Conservation (phyloP, 306 rosid species). For the Comarum palustre region DNA sequence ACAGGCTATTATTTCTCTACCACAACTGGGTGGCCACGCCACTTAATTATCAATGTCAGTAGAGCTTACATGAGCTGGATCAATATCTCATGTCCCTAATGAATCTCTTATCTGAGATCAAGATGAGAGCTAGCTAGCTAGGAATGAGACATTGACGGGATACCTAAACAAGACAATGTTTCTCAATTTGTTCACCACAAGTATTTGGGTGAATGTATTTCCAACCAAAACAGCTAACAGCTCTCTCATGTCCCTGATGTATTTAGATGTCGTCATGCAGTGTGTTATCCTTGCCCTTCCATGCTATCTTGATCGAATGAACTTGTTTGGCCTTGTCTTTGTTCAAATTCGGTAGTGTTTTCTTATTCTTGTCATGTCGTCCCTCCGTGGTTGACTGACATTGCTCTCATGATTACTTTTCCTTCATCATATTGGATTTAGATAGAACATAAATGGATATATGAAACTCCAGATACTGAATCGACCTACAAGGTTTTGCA, state of each 20-base stretch:
- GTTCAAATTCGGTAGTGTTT: no score
- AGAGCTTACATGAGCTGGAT: constrained; percentile 12
- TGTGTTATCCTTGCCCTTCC: no score
- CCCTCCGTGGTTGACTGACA: no score
- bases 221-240: background rate
- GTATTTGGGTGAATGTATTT: background rate
- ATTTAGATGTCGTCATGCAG: no score
- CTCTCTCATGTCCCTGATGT: no score
- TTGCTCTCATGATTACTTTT: no score
- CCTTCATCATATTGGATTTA: background rate
- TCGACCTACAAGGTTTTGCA: background rate
- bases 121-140: background rate
- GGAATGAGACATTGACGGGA: background rate
- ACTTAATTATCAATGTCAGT: background rate
- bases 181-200: background rate
- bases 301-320: no score
- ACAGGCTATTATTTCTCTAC: background rate
- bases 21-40: constrained; percentile 6
- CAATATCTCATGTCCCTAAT: background rate
- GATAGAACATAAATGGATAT: background rate
- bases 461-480: background rate
- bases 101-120: background rate
- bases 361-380: no score
- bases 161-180: background rate
- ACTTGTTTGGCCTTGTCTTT: no score